Conservation (phyloP, 495 filamentous ascomycete genomes). For the Ramalina peruviana region DNA sequence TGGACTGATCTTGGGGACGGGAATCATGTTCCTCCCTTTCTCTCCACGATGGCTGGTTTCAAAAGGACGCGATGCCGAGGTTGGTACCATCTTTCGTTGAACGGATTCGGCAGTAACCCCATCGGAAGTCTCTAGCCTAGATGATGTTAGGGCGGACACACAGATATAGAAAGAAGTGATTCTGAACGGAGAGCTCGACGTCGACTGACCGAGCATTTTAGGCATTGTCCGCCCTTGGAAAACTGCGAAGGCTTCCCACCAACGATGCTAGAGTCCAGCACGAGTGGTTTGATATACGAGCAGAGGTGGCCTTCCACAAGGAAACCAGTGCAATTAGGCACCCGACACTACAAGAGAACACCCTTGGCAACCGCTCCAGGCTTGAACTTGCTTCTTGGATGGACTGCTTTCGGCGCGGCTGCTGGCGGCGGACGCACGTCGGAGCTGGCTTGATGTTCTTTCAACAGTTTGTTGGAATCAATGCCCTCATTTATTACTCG, state of each 20-base stretch:
- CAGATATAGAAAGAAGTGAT: too few relatives aligned
- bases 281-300: conserved; percentile 38
- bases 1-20: conserved; percentile 29
- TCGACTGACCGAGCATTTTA: too few relatives aligned
- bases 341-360: conserved; percentile 27
- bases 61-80: conserved; percentile 32
- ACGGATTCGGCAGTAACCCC: too few relatives aligned
- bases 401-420: conserved; percentile 35
- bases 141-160: too few relatives aligned
- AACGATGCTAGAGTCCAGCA: conserved; percentile 31
- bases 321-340: conserved; percentile 31
- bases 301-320: conserved; percentile 36
- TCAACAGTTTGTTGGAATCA: conserved; percentile 32
- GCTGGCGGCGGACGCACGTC: conserved; percentile 42
- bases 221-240: conserved; percentile 30
- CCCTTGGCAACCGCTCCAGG: conserved; percentile 19
- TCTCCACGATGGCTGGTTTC: conserved; percentile 40
- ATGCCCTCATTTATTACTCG: conserved; percentile 37
- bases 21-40: conserved; percentile 35
- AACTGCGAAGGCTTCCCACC: conserved; percentile 28
- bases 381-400: conserved; percentile 33
- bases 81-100: too few relatives aligned
- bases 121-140: too few relatives aligned
- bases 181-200: too few relatives aligned
- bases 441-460: conserved; percentile 42